Base-by-base conservation (phyloP, 2,329 filamentous ascomycete species). In the Calonectria leucothoes region DNA sequence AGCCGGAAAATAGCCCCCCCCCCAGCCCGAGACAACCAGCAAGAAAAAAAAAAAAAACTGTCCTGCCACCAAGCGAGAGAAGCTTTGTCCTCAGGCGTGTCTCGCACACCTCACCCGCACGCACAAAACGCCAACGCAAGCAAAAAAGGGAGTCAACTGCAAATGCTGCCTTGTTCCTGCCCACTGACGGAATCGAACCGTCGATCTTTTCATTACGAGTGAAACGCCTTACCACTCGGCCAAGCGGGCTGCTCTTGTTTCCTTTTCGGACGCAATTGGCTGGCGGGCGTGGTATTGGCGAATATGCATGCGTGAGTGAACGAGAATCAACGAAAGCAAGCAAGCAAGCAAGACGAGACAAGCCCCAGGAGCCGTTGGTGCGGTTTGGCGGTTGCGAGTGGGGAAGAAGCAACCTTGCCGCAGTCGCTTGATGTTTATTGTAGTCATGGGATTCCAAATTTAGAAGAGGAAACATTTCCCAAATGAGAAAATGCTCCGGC, bases 161-260 rank as follows among this genome's bases (percentile, higher is more conserved):
- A n/a, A 27, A n/a, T 31, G 27, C 29, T 27, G n/a, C n/a, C 37
- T 66, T 39, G 11, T 27, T 15, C 23, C 6, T 52, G 69, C 69
- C 69, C 69, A 66, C 69, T 71, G 69, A 71, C 69, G 70, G 70
- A 71, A 71, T 71, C 55, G 70, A 71, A 71, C 70, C 70, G 64
- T 68, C 64, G 70, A 57, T 71, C 70, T 71, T 71, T 52, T 59
- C 70, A 71, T 71, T 71, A 71, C 70, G 70, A 71, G 70, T 71
- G 70, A 59, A 52, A 71, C 70, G 70, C 70, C 70, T 71, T 71
- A 71, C 70, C 70, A 71, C 70, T 71, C 55, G 70, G 70, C 70
- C 70, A 71, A 67, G 64, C 52, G 65, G 70, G 70, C 70, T n/a
- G n/a, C n/a, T n/a, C n/a, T n/a, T n/a, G n/a, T n/a, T n/a, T n/a